Base-by-base conservation (phyloP, 148 eudicot species). In the Vaccinium macrocarpon region DNA sequence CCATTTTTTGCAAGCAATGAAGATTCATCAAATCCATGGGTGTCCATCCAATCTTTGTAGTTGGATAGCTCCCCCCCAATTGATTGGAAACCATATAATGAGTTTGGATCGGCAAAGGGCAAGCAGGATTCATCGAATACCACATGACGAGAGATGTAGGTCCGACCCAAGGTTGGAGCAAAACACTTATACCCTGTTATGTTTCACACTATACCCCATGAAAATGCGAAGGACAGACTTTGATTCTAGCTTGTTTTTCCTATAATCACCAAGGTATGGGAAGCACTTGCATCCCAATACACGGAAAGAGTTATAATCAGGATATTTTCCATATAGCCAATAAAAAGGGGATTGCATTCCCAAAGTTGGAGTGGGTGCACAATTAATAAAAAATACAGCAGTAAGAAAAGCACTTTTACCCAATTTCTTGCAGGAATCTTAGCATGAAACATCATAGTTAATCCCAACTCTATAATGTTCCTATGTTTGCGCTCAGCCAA, bases 401-500 rank as follows among this genome's bases (percentile, higher is more conserved):
- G 83, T 81, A 32, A 32, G 21, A 9, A 21, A 81, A 81, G 2
- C 48, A 59, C 2, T 81, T 81, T 74, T 13, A 59, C 71, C 82
- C 82, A 80, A 55, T 16, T 56, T 14, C 50, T 18, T 10, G 13
- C 5, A 9, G 50, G 83, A 19, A 81, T 12, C 15, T 51, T 81
- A 4, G 72, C 73, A 64, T 81, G 83, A 35, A 81, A 59, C 46
- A 61, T 35, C 72, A 81, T 59, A 3, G 83, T 81, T 5, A 81
- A 38, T 9, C 83, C 83, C 4, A 81, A 12, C 73, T 81, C 83
- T 9, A 35, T 42, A 2, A 81, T 81, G 21, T 81, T 35, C 19
- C 83, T 18, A 61, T 81, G 83, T 16, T 81, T 81, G 7, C 83
- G 13, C 61, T 38, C 52, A 38, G 71, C 73, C 18, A 81, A 3